Evolutionary conservation across 1,139 yeast species (phyloP).

Genomic region (Yamadazyma aaseri): DNA sequence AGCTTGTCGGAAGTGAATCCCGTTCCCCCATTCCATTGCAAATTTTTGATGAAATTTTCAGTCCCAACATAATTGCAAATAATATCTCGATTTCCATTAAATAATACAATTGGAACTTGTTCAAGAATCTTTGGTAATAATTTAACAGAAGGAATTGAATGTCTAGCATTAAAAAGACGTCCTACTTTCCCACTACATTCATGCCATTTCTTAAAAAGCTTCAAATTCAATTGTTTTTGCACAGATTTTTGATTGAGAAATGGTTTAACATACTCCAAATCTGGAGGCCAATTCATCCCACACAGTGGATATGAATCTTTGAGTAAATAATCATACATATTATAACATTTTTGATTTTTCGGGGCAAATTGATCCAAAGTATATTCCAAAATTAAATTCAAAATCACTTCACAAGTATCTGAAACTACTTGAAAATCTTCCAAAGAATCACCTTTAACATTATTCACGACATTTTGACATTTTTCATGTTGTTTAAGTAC

Average conservation of each 20-base stretch:
- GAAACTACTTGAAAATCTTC: conserved; percentile 22
- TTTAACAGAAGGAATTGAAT: conserved; percentile 60
- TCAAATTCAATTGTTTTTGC: conserved; percentile 56
- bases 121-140: conserved; percentile 64
- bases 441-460: conserved; percentile 26
- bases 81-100: conserved; percentile 86
- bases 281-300: conserved; percentile 95
- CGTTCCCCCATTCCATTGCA: conserved; percentile 65
- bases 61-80: conserved; percentile 86
- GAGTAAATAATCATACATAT: conserved; percentile 78
- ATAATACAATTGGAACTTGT: conserved; percentile 64
- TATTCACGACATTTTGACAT: conserved; percentile 48
- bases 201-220: conserved; percentile 52
- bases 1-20: conserved; percentile 51
- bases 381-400: conserved; percentile 40
- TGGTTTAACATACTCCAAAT: conserved; percentile 53
- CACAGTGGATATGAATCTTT: conserved; percentile 79
- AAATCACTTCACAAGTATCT: conserved; percentile 47
- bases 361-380: conserved; percentile 30
- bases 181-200: conserved; percentile 75
- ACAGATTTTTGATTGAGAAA: conserved; percentile 62
- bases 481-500: conserved; percentile 53
- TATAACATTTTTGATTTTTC: conserved; percentile 54
- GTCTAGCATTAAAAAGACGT: conserved; percentile 45
- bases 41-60: conserved; percentile 56